A percentile compares a stretch with the other conserved stretches of the same genome.
Evolutionary conservation across 139 green algal genomes (phyloP).

Genomic region (Chlorella vulgaris): DNA sequence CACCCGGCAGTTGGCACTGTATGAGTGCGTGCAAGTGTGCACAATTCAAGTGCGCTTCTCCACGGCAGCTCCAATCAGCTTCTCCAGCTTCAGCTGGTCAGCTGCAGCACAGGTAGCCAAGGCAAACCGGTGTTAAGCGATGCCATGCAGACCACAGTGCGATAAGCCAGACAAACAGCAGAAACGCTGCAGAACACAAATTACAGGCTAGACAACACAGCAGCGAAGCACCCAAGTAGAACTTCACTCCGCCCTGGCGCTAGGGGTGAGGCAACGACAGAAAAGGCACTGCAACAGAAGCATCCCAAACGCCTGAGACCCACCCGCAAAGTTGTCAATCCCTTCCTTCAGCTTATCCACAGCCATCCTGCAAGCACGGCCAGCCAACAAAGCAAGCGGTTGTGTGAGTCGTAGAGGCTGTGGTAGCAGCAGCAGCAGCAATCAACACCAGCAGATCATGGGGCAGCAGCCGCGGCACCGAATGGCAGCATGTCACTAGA

Average conservation of each 20-base stretch:
- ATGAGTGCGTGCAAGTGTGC: neutral
- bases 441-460: too few species aligned
- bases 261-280: too few species aligned
- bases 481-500: neutral
- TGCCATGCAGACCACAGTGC: too few species aligned
- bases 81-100: conserved; percentile 56
- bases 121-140: neutral
- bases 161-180: too few species aligned
- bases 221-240: too few species aligned
- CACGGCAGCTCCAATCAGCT: conserved; percentile 37
- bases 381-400: neutral
- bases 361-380: conserved; percentile 65
- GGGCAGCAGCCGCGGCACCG: neutral
- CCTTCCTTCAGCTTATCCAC: conserved; percentile 88
- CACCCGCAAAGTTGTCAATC: conserved; percentile 74
- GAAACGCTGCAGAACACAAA: too few species aligned
- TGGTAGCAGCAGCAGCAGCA: too few species aligned
- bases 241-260: too few species aligned
- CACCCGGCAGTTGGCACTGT: neutral
- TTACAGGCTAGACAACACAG: too few species aligned
- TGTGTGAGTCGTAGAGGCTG: neutral
- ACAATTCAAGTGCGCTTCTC: neutral
- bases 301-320: neutral
- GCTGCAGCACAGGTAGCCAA: conserved; percentile 36
- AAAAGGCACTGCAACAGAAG: neutral